Evolutionary conservation across 108 stramenopile species (phyloP), one percentile per base, ranked within the genome.

Genomic region (Skeletonema grethae): DNA sequence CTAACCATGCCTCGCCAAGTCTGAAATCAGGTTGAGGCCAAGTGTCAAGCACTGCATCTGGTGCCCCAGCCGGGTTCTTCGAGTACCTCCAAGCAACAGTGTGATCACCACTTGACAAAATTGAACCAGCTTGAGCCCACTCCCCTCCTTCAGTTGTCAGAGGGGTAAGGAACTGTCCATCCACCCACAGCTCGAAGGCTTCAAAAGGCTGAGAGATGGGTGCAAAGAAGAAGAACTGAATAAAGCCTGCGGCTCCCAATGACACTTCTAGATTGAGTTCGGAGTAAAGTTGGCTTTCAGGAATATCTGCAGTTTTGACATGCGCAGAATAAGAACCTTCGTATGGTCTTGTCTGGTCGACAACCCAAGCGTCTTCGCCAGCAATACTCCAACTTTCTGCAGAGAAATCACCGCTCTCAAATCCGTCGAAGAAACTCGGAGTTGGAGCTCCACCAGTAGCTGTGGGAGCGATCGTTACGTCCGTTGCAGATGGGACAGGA

Each of bases 1-100:
- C 80, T 20, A 82, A 24, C 80, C 80, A 82, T 22, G 74, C 80
- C 61, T 82, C 80, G 4, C 74, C 80, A 62, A 72, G 34, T 35
- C 73, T 29, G 30, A 50, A 70, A 18, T 68, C 45, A 32, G 80
- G 80, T 8, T 53, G 20, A 13, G 64, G 65, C 30, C 70, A 13
- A 25, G 65, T 36, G 10, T 20, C 57, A 10, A 82, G n/a, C 7
- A 75, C 32, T 39, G 75, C 74, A 5, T 75, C 70, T 2, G 80
- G 80, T 12, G 61, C 74, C 16, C 69, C 65, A 38, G 48, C 64
- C 0, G 80, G 80, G 38, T 82, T 82, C 35, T 57, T 82, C 13
- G 61, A 15, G 43, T 71, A 67, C 16, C 70, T 63, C 80, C 80
- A 82, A 5, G 80, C 67, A 2, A 82, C 60, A 24, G 24, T 67